phyloP scores from a whole-genome alignment of 108 stramenopile genomes.

The Poteriospumella lacustris region DNA sequence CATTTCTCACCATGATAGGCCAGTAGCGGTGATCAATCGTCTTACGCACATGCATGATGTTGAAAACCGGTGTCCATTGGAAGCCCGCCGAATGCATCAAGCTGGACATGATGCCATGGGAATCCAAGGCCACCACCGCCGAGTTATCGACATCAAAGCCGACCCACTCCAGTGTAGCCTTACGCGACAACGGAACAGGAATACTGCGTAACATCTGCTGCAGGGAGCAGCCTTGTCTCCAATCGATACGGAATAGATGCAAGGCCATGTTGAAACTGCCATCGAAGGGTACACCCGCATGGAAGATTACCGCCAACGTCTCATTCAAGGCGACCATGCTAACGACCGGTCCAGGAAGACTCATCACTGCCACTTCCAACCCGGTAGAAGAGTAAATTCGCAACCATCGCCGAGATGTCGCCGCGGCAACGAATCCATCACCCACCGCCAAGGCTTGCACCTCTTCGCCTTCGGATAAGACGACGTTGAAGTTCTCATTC shows the following conservation, averaged over 20 bases:
- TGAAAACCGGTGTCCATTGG: slow-evolving; percentile 21
- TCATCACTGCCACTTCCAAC: background rate
- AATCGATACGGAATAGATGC: background rate
- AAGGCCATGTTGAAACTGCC: background rate
- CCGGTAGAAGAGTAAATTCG: slow-evolving; percentile 17
- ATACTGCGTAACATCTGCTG: background rate
- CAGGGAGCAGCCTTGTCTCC: background rate
- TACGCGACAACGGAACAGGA: background rate
- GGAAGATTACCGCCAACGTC: background rate
- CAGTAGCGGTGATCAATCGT: slow-evolving; percentile 15
- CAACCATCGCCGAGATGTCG: slow-evolving; percentile 6
- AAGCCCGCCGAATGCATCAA: background rate
- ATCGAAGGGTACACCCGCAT: too few relatives aligned
- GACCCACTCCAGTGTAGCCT: background rate
- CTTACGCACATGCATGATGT: background rate
- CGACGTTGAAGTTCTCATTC: background rate
- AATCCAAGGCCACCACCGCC: background rate
- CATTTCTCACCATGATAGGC: slow-evolving; percentile 10
- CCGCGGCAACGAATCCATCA: slow-evolving; percentile 3
- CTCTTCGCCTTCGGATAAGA: background rate
- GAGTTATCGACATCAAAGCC: background rate
- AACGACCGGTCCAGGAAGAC: background rate
- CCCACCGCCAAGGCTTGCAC: background rate
- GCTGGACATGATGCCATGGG: background rate
- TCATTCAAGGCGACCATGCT: background rate